Conservation (phyloP, 371 early-diverging fungal genomes). For the Mucor irregularis region DNA sequence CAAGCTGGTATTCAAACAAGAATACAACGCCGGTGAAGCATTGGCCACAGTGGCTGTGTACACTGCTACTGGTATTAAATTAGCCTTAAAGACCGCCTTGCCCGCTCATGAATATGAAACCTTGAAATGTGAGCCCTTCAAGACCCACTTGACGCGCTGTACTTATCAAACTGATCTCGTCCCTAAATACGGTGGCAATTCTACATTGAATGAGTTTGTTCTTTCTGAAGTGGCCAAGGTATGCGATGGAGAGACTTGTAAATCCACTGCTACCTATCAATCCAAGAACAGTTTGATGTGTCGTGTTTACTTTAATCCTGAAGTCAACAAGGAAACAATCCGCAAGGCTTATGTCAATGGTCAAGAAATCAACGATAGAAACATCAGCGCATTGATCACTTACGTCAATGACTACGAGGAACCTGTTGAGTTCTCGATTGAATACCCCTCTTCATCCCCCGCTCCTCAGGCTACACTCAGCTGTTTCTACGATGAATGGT, state of each 20-base stretch:
- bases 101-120: conserved; percentile 26
- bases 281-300: conserved; percentile 46
- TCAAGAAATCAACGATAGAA: conserved; percentile 1
- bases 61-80: conserved; percentile 23
- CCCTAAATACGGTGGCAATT: conserved; percentile 29
- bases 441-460: conserved; percentile 19
- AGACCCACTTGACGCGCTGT: conserved; percentile 27
- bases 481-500: conserved; percentile 53
- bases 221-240: conserved; percentile 8
- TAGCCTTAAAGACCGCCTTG: conserved; percentile 22
- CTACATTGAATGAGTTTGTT: conserved; percentile 23
- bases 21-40: conserved; percentile 29
- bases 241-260: conserved; percentile 21
- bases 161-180: conserved; percentile 30
- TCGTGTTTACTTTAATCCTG: conserved; percentile 27
- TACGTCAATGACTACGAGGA: conserved; percentile 42
- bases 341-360: conserved; percentile 26
- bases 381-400: conserved; percentile 23
- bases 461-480: conserved; percentile 24
- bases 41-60: conserved; percentile 29
- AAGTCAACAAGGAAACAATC: conserved; percentile 2
- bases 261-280: conserved; percentile 17
- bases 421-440: conserved; percentile 33
- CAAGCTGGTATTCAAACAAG: conserved; percentile 39
- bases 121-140: conserved; percentile 15